Evolutionary conservation across 495 filamentous ascomycete species (phyloP).

Genomic region (Filosporella fistucella): DNA sequence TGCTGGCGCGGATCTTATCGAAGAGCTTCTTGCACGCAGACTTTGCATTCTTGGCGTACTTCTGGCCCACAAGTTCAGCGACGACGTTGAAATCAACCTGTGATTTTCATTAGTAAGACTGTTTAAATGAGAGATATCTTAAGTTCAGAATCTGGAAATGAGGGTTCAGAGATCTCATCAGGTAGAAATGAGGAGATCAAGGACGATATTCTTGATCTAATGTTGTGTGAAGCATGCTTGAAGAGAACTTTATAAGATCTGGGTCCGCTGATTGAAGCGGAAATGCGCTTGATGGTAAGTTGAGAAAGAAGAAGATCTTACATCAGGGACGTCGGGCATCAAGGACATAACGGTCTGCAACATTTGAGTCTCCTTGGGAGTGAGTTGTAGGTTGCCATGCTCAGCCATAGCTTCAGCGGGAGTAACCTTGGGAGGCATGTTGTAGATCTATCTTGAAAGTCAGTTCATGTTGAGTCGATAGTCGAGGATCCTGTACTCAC

Average conservation of each 20-base stretch:
- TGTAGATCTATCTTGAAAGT: no score
- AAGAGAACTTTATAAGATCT: not conserved
- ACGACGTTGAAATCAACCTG: constrained; percentile 23
- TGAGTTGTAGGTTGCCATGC: not conserved
- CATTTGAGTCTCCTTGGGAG: constrained; percentile 5
- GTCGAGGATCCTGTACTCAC: no score
- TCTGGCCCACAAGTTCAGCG: constrained; percentile 10
- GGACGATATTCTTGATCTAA: not conserved
- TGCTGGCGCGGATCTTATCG: constrained; percentile 8
- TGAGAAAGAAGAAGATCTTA: no score
- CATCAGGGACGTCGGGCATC: constrained; percentile 7
- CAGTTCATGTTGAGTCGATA: no score
- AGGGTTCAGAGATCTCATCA: not conserved
- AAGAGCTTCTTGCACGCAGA: constrained; percentile 15
- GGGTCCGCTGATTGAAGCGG: not conserved
- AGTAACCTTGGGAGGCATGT: no score
- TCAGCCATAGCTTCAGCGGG: not conserved
- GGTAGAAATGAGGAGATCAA: not conserved
- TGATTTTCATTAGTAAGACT: not conserved
- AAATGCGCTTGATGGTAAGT: not conserved
- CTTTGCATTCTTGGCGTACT: constrained; percentile 18
- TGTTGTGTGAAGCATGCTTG: not conserved
- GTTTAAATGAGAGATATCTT: not conserved
- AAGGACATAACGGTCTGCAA: not conserved
- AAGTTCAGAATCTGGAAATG: not conserved